Evolutionary conservation across 345 rosid species (phyloP).

Genomic region (Fremontodendron californicum): DNA sequence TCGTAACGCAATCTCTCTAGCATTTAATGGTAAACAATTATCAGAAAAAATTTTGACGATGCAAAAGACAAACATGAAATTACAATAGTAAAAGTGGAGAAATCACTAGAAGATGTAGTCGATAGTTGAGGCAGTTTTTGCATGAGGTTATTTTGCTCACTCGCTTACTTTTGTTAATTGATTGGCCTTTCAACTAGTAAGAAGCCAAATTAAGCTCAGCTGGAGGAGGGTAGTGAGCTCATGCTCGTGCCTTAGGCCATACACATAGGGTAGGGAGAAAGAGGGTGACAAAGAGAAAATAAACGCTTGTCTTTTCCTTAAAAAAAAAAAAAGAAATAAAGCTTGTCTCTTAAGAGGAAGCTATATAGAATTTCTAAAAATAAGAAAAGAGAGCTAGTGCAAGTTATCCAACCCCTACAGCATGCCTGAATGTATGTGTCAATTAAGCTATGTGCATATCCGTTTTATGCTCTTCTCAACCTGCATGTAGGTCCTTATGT

Average conservation of each 20-base stretch:
- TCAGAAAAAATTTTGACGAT: background rate
- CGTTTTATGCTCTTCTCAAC: background rate
- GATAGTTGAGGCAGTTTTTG: too few species aligned
- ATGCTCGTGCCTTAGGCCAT: background rate
- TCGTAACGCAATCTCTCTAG: background rate
- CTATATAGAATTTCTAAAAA: background rate
- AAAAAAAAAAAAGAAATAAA: background rate
- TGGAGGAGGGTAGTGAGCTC: background rate
- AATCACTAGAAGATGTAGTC: background rate
- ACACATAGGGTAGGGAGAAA: background rate
- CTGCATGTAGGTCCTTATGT: background rate
- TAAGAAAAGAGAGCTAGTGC: background rate
- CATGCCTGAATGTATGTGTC: background rate
- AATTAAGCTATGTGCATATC: background rate
- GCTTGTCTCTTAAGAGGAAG: background rate
- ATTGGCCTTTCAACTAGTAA: background rate
- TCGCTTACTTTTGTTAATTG: background rate
- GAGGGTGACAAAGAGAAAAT: background rate
- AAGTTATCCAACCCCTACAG: background rate
- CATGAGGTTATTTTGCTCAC: too few species aligned
- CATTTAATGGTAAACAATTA: background rate
- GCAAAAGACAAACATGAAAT: background rate
- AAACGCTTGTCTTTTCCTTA: background rate
- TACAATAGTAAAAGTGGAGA: background rate
- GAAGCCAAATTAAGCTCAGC: background rate